Evolutionary conservation across 2,329 filamentous ascomycete species (phyloP), one percentile per base, ranked within the genome.

Genomic region (Orbilia quercus): DNA sequence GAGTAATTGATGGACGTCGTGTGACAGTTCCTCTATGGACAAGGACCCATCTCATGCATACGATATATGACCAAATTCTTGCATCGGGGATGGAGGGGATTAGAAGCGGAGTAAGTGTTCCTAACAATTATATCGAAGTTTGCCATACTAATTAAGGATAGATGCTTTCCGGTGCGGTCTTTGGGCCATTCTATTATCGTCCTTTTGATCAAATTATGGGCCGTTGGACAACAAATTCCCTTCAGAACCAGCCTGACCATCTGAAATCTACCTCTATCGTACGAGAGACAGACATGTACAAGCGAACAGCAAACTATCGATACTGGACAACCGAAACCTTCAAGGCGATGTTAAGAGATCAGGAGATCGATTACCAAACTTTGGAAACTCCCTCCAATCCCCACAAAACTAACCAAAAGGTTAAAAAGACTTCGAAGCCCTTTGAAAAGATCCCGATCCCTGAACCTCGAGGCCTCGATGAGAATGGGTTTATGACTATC

Each of bases 131-230:
- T 14, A 9, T 11, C 12, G 14, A 14, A 40, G 2, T n/a, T 7
- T 23, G 16, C 18, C 5, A 54, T 16, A 22, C 47, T 72, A 59
- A 63, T 25, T 34, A 16, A 6, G 16, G 23, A 9, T 36, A 72
- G 67, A 45, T 65, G 42, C 59, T 72, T 2, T 72, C 67, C 14
- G 47, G 59, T n/a, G 67, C 67, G 6, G 59, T 72, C 4, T 72
- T 72, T 34, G 67, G 67, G 22, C 67, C 67, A 1, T 72, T 72
- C 36, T 72, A 72, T 53, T 72, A 72, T n/a, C 59, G 67, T 11
- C 67, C 67, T 7, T 72, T 72, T 16, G 67, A 72, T 28, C 67
- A 72, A 45, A 72, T 72, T 16, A 65, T 72, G 67, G 67, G 67
- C 12, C 67, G 67, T n/a, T 72, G 67, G 67, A 72, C 67, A 7